Base-by-base conservation (phyloP, 1,284 basidiomycete genomes). In the Omphalotus olearius region DNA sequence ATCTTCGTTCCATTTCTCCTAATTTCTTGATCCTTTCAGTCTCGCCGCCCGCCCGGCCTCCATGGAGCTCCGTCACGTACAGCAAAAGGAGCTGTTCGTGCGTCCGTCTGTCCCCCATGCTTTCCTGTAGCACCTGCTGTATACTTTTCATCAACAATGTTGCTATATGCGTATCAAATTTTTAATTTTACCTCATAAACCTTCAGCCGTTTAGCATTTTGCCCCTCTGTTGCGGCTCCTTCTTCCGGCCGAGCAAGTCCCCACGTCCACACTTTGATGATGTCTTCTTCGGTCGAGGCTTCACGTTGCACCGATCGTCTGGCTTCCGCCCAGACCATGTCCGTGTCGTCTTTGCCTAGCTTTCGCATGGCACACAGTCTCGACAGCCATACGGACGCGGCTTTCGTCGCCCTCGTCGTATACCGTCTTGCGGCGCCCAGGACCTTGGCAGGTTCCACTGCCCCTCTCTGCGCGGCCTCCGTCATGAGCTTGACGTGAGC, bases 231-330 rank as follows among this genome's bases (percentile, higher is more conserved):
- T 52, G 54, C n/a, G n/a, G n/a, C 23, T 23, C 23, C 23, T 23
- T 23, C 23, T 23, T 23, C 23, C 23, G 23, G 23, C 23, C 23
- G 52, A 18, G 61, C 46, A 53, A 80, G 58, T 43, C 79, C 78
- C 79, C 78, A 82, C 26, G 71, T 59, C 79, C 79, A 80, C 13
- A 85, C 66, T 45, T 66, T 66, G 52, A 68, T 60, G 26, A 68
- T 54, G 2, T 66, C 69, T 23, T 66, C 66, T 48, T 53, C 62
- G 25, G 59, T 58, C 17, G 67, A 69, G 36, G 56, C 55, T 10
- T 33, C 30, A 33, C 30, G 30, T 13, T 33, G 30, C 37, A 75
- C 72, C 3, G 57, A 59, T 6, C 57, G 58, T 45, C 77, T 66
- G 17, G 78, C 79, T 54, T 72, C 69, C 36, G 56, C 59, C 77